Percentiles rank a stretch among this genome's conserved stretches.
Conservation (phyloP, 202 grass and related monocot species). For the Panicum virgatum region DNA sequence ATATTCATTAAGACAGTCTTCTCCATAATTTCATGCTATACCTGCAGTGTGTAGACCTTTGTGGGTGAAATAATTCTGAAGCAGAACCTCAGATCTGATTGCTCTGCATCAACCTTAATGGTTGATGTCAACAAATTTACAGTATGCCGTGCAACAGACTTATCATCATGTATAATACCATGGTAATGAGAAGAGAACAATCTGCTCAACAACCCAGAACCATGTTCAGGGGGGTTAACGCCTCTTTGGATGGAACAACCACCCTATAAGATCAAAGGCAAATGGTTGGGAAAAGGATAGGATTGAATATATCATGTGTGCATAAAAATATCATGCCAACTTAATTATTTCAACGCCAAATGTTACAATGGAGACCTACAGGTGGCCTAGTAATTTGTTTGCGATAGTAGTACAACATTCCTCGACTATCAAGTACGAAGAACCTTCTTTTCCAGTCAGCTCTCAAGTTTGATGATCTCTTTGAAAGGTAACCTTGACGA, state of each 20-base stretch:
- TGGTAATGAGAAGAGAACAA: constrained; percentile 98
- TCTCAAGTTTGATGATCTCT: constrained; percentile 97
- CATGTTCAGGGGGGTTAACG: constrained; percentile 59
- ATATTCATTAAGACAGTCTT: constrained; percentile 21
- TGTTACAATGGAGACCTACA: constrained; percentile 44
- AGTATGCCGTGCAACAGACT: constrained; percentile 91
- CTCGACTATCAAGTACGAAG: constrained; percentile 98
- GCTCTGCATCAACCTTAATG: constrained; percentile 90
- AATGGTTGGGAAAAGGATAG: constrained; percentile 40
- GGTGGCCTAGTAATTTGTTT: constrained; percentile 70
- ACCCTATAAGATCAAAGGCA: constrained; percentile 53
- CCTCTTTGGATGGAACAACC: constrained; percentile 61
- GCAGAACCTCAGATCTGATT: constrained; percentile 94
- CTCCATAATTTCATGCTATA: constrained; percentile 43
- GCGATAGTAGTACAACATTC: constrained; percentile 98
- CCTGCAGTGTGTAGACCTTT: constrained; percentile 95
- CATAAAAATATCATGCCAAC: constrained; percentile 1
- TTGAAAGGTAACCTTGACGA: constrained; percentile 96
- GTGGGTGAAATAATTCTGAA: constrained; percentile 97
- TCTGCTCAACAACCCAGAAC: constrained; percentile 94
- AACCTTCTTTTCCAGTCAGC: constrained; percentile 98
- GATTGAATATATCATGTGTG: constrained; percentile 19
- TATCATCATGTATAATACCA: constrained; percentile 80
- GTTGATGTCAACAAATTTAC: constrained; percentile 97
- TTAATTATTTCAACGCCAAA: constrained; percentile 33